phyloP scores from a whole-genome alignment of 2,329 filamentous ascomycete species.

The Ophiocordyceps robertsii region DNA sequence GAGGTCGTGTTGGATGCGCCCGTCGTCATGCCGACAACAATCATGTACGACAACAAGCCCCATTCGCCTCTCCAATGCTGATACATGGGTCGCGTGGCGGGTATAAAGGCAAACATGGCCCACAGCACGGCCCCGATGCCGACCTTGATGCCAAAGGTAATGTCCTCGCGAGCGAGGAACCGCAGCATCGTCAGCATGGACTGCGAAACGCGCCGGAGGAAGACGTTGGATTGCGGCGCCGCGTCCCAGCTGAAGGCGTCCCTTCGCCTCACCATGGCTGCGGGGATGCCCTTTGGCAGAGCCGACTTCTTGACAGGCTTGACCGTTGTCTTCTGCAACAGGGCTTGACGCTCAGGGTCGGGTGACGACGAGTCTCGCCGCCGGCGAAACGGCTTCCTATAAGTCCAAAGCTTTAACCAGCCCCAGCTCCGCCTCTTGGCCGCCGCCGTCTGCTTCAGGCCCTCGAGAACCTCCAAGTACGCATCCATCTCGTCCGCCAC shows the following conservation, averaged over 20 bases:
- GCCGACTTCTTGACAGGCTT: constrained; percentile 38
- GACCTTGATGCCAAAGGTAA: constrained; percentile 80
- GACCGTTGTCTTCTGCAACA: constrained; percentile 25
- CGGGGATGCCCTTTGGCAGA: constrained; percentile 41
- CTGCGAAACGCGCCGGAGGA: constrained; percentile 32
- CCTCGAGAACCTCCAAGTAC: constrained; percentile 74
- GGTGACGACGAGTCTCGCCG: constrained; percentile 6
- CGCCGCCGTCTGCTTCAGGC: constrained; percentile 61
- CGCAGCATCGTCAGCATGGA: constrained; percentile 29
- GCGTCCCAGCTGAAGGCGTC: constrained; percentile 44
- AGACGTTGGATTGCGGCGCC: constrained; percentile 29
- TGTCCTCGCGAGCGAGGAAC: constrained; percentile 39
- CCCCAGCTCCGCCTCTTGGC: constrained; percentile 55
- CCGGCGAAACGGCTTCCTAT: constrained; percentile 1
- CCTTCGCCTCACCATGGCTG: constrained; percentile 35
- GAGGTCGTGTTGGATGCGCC: constrained; percentile 92
- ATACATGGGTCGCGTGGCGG: constrained; percentile 65
- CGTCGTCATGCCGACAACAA: constrained; percentile 95
- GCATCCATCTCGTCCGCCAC: constrained; percentile 81
- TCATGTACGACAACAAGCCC: constrained; percentile 94
- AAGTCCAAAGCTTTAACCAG: constrained; percentile 73
- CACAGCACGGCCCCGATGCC: constrained; percentile 81
- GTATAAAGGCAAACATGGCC: constrained; percentile 78
- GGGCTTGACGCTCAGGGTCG: constrained; percentile 28
- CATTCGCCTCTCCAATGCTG: constrained; percentile 88